Base-by-base conservation (phyloP, 2,329 filamentous ascomycete species). In the Aspergillus sp. region DNA sequence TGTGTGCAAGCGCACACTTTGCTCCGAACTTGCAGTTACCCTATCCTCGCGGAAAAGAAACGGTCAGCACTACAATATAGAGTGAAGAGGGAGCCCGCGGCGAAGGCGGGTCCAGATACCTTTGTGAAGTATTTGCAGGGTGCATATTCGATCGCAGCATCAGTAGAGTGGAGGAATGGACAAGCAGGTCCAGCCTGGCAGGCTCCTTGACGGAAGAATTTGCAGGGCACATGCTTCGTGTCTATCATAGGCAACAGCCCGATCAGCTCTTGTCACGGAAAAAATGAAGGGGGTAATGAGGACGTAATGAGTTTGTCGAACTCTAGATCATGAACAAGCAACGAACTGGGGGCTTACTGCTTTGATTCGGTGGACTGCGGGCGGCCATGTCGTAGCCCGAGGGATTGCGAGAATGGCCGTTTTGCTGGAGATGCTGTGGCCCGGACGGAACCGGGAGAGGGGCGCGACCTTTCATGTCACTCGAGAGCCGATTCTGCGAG, bases 1-100 rank as follows among this genome's bases (percentile, higher is more conserved):
- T 90, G 76, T 99, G 95, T 64, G 96, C 91, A 71, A 98, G 91
- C 70, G 93, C 93, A 81, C 95, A 99, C 78, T 98, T 98, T 63
- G 91, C 90, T 62, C 95, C 95, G 74, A 98, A 99, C 76, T 98
- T 98, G 87, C 95, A 99, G 77, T 97, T 97, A 66, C 95, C 95
- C 91, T 97, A 68, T 53, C 57, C 33, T 14, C 27, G 40, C 17
- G 25, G n/a, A 27, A 7, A 23, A 12, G 17, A 23, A 48, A 48
- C 63, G 67, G 70, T 70, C 59, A 66, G 61, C 55, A 37, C 40
- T 52, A 23, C 17, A 49, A 51, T 35, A 9, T 11, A 33, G 33
- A 27, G 35, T 7, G 8, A n/a, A 25, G 41, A 19, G 33, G 31
- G 31, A 50, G 23, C 9, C 17, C 37, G 35, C 17, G n/a, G 27